Conservation (phyloP, 2,329 filamentous ascomycete species). For the Catunica adiposa region DNA sequence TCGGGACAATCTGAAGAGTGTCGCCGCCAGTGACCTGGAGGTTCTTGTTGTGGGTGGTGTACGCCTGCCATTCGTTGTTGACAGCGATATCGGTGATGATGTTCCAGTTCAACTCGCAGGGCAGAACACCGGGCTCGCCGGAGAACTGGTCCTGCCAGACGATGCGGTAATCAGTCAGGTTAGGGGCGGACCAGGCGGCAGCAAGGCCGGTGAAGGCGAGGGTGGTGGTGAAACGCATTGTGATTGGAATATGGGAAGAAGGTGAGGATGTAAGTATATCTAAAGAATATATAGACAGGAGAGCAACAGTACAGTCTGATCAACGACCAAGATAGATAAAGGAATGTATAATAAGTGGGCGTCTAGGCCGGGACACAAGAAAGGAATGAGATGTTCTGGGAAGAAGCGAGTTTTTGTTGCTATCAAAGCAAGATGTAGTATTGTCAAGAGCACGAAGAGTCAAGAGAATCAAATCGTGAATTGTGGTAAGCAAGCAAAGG, state of each 20-base stretch:
- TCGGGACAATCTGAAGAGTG: slow-evolving; percentile 36
- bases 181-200: slow-evolving; percentile 24
- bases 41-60: slow-evolving; percentile 30
- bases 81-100: slow-evolving; percentile 26
- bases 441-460: background rate
- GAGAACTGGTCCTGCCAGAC: slow-evolving; percentile 30
- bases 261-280: too few relatives aligned
- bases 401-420: background rate
- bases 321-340: slow-evolving; percentile 1
- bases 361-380: background rate
- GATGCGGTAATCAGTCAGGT: slow-evolving; percentile 24
- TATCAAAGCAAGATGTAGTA: background rate
- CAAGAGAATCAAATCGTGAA: background rate
- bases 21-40: slow-evolving; percentile 33
- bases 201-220: slow-evolving; percentile 19
- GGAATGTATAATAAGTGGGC: background rate
- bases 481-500: background rate
- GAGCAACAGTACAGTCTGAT: background rate
- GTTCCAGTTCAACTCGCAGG: slow-evolving; percentile 26
- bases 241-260: background rate
- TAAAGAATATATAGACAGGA: background rate
- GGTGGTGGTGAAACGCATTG: slow-evolving; percentile 8
- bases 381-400: background rate
- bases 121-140: slow-evolving; percentile 22
- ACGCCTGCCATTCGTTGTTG: slow-evolving; percentile 37